phyloP scores from a whole-genome alignment of 805 yeast species.

The Peterozyma toletana region DNA sequence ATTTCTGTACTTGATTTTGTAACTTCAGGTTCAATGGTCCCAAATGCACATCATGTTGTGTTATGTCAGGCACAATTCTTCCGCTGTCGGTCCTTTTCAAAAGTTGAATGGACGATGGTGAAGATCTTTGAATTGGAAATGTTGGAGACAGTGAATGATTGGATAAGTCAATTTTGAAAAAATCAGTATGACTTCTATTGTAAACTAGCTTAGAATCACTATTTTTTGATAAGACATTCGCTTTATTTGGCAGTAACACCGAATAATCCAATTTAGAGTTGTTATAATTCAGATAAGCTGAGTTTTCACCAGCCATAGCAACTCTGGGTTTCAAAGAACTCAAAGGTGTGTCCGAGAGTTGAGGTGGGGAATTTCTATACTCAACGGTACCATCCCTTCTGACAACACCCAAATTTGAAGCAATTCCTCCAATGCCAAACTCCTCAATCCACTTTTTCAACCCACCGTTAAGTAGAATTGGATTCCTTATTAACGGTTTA shows the following conservation, averaged over 20 bases:
- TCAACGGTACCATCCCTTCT: slow-evolving; percentile 5
- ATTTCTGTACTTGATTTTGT: not conserved
- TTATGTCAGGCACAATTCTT: not conserved
- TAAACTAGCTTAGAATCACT: not conserved
- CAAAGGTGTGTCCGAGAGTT: too few species aligned
- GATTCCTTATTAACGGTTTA: slow-evolving; percentile 29
- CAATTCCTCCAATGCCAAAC: slow-evolving; percentile 27
- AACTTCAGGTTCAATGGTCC: not conserved
- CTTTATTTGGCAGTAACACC: not conserved
- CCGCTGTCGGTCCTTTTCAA: not conserved
- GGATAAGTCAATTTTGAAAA: not conserved
- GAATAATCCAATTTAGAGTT: too few species aligned
- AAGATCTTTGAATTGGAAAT: not conserved
- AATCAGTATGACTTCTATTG: slow-evolving; percentile 6
- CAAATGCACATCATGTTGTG: too few species aligned
- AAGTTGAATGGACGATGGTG: not conserved
- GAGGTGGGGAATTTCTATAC: not conserved
- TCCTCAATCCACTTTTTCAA: slow-evolving; percentile 62
- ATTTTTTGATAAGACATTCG: not conserved
- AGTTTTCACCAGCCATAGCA: not conserved
- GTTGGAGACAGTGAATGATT: not conserved
- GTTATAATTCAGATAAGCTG: too few species aligned
- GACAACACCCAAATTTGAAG: slow-evolving; percentile 8
- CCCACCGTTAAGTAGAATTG: slow-evolving; percentile 50
- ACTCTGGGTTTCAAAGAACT: not conserved